A percentile compares a stretch with the other conserved stretches of the same genome.
Evolutionary conservation across 345 rosid genomes (phyloP).

Genomic region (Reutealis trisperma): DNA sequence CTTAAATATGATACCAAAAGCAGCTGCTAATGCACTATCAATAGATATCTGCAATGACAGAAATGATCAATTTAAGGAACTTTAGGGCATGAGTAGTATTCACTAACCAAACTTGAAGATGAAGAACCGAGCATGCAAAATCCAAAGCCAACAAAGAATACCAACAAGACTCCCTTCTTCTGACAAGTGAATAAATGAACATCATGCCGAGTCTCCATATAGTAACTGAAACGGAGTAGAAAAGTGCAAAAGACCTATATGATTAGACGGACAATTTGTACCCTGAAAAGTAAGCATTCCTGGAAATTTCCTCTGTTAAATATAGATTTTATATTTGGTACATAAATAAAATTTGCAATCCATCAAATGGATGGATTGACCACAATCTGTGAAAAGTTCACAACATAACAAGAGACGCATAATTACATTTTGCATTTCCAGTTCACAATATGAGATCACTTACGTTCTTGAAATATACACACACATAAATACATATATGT

Average conservation of each 20-base stretch:
- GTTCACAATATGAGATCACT: no score
- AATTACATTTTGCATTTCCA: no score
- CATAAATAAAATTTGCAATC: no score
- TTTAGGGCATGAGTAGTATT: neutral
- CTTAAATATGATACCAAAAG: neutral
- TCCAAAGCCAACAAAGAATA: conserved; percentile 21
- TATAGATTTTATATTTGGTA: neutral
- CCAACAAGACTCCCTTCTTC: conserved; percentile 27
- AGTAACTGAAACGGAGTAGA: conserved; percentile 16
- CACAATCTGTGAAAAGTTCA: no score
- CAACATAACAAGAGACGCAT: no score
- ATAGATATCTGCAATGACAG: neutral
- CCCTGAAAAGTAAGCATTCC: no score
- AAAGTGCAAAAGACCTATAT: neutral
- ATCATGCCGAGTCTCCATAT: conserved; percentile 26
- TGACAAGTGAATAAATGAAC: neutral
- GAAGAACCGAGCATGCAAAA: conserved; percentile 13
- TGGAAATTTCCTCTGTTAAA: neutral
- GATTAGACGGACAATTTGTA: no score
- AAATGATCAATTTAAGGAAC: neutral
- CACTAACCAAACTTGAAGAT: conserved; percentile 30
- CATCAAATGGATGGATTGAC: no score
- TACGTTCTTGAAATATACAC: no score
- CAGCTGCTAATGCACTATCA: neutral
- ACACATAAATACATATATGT: no score